Percentiles rank a stretch among this genome's conserved stretches.
Conservation (phyloP, 768 basidiomycete species). For the Psilocybe azurescens region DNA sequence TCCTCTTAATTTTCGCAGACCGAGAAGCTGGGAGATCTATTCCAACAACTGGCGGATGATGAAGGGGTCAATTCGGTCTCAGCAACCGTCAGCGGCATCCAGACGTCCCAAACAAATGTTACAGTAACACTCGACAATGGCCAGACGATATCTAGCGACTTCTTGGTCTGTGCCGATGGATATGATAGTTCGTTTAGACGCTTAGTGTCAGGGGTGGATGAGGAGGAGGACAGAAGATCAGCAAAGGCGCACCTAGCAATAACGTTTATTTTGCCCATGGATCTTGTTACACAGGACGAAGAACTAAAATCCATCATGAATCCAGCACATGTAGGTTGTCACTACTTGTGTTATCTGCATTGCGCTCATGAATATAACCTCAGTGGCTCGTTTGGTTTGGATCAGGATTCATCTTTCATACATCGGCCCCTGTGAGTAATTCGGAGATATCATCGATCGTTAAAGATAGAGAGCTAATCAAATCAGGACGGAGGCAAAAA, state of each 20-base stretch:
- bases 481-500: slow-evolving; percentile 16
- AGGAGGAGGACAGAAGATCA: slow-evolving; percentile 15
- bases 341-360: neutral
- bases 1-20: slow-evolving; percentile 39
- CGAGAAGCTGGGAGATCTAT: slow-evolving; percentile 51
- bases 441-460: neutral
- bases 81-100: slow-evolving; percentile 35
- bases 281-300: slow-evolving; percentile 22
- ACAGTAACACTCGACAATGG: slow-evolving; percentile 45
- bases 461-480: neutral
- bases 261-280: slow-evolving; percentile 35
- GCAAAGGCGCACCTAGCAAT: slow-evolving; percentile 27
- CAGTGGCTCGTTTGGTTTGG: slow-evolving; percentile 7
- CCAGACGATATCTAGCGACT: slow-evolving; percentile 48
- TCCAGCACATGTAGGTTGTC: slow-evolving; percentile 11
- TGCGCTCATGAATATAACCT: neutral
- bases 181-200: slow-evolving; percentile 41
- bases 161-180: slow-evolving; percentile 67
- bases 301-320: slow-evolving; percentile 33
- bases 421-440: neutral
- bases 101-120: slow-evolving; percentile 29
- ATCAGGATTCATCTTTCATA: neutral
- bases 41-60: slow-evolving; percentile 48
- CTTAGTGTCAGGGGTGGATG: slow-evolving; percentile 24
- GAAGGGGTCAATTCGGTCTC: slow-evolving; percentile 54